Evolutionary conservation across 441 rosid genomes (phyloP).

Genomic region (Breynia disticha): DNA sequence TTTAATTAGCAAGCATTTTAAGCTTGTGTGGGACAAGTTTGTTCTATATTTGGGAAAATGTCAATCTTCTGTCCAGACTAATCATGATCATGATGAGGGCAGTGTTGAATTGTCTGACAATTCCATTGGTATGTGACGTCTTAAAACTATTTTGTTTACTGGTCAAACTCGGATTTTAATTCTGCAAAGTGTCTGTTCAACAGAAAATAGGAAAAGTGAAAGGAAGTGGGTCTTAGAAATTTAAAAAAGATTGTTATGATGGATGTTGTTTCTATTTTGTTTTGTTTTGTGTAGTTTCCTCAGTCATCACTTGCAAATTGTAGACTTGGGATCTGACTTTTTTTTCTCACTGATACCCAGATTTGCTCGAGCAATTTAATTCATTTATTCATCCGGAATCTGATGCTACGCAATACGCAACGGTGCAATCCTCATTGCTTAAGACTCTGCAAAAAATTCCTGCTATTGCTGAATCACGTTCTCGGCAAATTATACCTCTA

Average conservation of each 20-base stretch:
- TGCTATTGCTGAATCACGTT: constrained; percentile 55
- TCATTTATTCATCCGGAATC: constrained; percentile 39
- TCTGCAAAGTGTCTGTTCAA: too few species aligned
- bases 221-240: too few species aligned
- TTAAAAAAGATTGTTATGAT: too few species aligned
- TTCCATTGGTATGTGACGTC: constrained; percentile 37
- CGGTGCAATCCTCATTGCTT: constrained; percentile 55
- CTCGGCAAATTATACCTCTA: constrained; percentile 60
- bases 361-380: constrained; percentile 44
- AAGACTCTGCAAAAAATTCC: constrained; percentile 65
- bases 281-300: neutral
- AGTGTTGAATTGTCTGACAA: constrained; percentile 25
- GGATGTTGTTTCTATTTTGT: neutral
- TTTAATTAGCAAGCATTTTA: constrained; percentile 43
- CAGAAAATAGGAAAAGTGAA: too few species aligned
- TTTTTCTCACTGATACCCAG: constrained; percentile 35
- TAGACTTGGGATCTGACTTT: constrained; percentile 11
- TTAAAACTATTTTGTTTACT: neutral
- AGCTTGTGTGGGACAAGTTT: constrained; percentile 60
- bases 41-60: constrained; percentile 40
- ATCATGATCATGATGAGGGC: constrained; percentile 23
- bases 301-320: neutral
- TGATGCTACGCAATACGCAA: constrained; percentile 44
- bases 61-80: constrained; percentile 34
- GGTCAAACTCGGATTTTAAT: too few species aligned